phyloP scores from a whole-genome alignment of 1,284 basidiomycete species.

The Marasmius sp. region DNA sequence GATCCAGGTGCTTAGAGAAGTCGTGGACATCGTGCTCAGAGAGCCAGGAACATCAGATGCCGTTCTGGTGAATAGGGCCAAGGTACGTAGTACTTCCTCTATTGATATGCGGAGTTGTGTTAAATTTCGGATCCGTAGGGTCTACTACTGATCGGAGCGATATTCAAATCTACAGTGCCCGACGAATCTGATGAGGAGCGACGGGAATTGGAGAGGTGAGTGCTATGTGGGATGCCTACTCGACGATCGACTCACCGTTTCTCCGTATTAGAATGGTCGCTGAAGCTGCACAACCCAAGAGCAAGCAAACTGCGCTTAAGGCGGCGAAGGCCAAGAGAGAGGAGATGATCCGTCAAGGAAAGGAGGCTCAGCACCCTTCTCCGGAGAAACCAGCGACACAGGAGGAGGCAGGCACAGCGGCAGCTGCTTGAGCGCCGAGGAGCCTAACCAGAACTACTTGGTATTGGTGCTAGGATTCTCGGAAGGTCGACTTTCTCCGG shows the following conservation, averaged over 20 bases:
- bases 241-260: slow-evolving; percentile 7
- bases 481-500: too few species aligned
- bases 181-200: slow-evolving; percentile 92
- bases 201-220: slow-evolving; percentile 85
- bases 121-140: slow-evolving; percentile 45
- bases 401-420: slow-evolving; percentile 18
- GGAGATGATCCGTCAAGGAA: slow-evolving; percentile 30
- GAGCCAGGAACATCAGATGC: slow-evolving; percentile 72
- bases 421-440: slow-evolving; percentile 8
- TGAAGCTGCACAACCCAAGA: slow-evolving; percentile 66
- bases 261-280: slow-evolving; percentile 59
- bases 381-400: slow-evolving; percentile 19
- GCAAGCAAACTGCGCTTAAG: slow-evolving; percentile 48
- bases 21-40: slow-evolving; percentile 79
- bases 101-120: background rate
- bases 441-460: too few species aligned
- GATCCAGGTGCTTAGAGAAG: slow-evolving; percentile 78
- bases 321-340: slow-evolving; percentile 40
- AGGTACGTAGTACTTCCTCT: slow-evolving; percentile 43
- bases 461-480: too few species aligned
- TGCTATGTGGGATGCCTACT: background rate
- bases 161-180: slow-evolving; percentile 81
- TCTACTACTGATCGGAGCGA: slow-evolving; percentile 77
- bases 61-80: slow-evolving; percentile 78
- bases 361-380: slow-evolving; percentile 1